Percentiles rank a stretch among this genome's conserved stretches.
Evolutionary conservation across 208 protist species (phyloP).

Genomic region (Sergeia podlipaevii): DNA sequence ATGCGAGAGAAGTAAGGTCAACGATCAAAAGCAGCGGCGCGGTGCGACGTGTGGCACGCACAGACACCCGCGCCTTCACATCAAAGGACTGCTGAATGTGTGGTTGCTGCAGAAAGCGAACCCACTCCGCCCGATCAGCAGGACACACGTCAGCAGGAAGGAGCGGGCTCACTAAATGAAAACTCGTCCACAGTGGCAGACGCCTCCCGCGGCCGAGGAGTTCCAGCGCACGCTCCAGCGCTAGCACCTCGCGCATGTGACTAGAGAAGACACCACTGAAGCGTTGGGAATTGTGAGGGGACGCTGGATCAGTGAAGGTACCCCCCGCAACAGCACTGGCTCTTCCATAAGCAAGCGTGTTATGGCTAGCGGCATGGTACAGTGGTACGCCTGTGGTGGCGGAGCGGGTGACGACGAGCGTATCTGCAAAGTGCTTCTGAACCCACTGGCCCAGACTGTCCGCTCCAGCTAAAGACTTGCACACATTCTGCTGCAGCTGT

Average conservation of each 20-base stretch:
- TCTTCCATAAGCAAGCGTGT: conserved; percentile 15
- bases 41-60: conserved; percentile 19
- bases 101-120: conserved; percentile 7
- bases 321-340: background rate
- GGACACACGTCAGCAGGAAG: conserved; percentile 22
- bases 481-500: conserved; percentile 7
- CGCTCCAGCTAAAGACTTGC: conserved; percentile 13
- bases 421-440: conserved; percentile 22
- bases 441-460: conserved; percentile 38
- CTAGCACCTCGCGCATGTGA: background rate
- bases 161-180: conserved; percentile 32
- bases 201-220: conserved; percentile 38
- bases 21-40: conserved; percentile 20
- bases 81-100: conserved; percentile 23
- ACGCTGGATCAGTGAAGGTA: too few relatives aligned
- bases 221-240: conserved; percentile 37
- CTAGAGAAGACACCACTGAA: background rate
- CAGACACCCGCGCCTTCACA: conserved; percentile 28
- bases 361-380: conserved; percentile 25
- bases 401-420: conserved; percentile 56
- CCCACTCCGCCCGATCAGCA: conserved; percentile 16
- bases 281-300: background rate
- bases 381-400: conserved; percentile 36
- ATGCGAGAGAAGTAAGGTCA: conserved; percentile 34
- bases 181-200: conserved; percentile 62